Conservation (phyloP, 495 filamentous ascomycete species). For the Hyaloscypha hepaticicola region DNA sequence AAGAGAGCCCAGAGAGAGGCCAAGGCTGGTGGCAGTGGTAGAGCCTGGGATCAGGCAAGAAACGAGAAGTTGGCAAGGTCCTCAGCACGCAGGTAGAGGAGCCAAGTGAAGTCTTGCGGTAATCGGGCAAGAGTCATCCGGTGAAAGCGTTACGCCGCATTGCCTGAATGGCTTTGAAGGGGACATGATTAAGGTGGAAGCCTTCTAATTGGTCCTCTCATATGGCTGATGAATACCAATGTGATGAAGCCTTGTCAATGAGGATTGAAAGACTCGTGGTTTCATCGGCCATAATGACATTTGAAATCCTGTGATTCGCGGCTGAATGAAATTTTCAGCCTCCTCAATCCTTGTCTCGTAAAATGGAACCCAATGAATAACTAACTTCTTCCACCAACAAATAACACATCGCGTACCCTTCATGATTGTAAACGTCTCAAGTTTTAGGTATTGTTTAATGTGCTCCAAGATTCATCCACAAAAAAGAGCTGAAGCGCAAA, state of each 20-base stretch:
- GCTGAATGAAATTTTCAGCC: constrained; percentile 4
- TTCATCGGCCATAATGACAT: neutral
- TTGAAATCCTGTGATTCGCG: neutral
- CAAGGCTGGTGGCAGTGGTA: constrained; percentile 47
- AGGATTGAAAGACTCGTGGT: neutral
- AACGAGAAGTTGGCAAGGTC: constrained; percentile 44
- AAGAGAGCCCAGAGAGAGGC: constrained; percentile 52
- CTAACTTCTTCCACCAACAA: neutral
- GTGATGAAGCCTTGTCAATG: neutral
- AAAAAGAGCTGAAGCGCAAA: neutral
- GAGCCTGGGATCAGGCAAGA: constrained; percentile 55
- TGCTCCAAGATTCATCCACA: neutral
- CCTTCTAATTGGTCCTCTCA: neutral
- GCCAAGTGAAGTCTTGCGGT: constrained; percentile 33
- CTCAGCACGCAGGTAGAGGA: constrained; percentile 44
- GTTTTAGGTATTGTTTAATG: neutral
- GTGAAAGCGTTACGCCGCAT: neutral
- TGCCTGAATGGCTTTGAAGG: neutral
- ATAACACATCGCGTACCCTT: neutral
- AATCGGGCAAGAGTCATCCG: neutral
- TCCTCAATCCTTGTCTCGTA: neutral
- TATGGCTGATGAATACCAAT: neutral
- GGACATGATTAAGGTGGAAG: neutral
- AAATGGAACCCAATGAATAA: neutral
- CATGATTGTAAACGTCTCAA: neutral